A percentile compares a stretch with the other conserved stretches of the same genome.
Conservation (phyloP, 164 flowering plant species). For the Vitis vinifera region DNA sequence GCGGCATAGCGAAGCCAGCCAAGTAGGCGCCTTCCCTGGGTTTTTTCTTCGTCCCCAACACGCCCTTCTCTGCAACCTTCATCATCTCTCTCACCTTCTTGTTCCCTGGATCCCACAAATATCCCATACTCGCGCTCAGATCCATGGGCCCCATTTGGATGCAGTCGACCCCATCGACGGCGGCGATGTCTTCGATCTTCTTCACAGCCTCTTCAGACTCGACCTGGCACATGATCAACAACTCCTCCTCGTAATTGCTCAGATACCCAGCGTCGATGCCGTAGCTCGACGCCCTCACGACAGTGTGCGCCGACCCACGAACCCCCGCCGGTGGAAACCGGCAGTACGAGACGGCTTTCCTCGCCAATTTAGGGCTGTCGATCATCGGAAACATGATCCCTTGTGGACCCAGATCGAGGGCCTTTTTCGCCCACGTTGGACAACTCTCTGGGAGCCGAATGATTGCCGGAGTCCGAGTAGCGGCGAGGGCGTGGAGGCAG, state of each 20-base stretch:
- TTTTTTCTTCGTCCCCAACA: slow-evolving; percentile 25
- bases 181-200: slow-evolving; percentile 72
- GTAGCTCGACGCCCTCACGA: slow-evolving; percentile 75
- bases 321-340: slow-evolving; percentile 78
- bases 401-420: slow-evolving; percentile 88
- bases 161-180: slow-evolving; percentile 89
- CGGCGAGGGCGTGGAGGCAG: slow-evolving; percentile 73
- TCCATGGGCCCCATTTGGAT: slow-evolving; percentile 94
- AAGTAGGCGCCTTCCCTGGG: slow-evolving; percentile 44
- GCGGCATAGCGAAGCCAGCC: slow-evolving; percentile 76
- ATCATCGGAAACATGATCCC: slow-evolving; percentile 98
- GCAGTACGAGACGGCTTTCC: slow-evolving; percentile 75
- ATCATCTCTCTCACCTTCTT: slow-evolving; percentile 74
- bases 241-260: slow-evolving; percentile 58
- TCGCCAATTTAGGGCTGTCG: slow-evolving; percentile 53
- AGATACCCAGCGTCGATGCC: slow-evolving; percentile 80
- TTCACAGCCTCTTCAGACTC: slow-evolving; percentile 67
- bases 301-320: slow-evolving; percentile 86
- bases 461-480: slow-evolving; percentile 61
- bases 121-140: slow-evolving; percentile 85
- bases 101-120: slow-evolving; percentile 87
- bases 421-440: slow-evolving; percentile 85
- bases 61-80: slow-evolving; percentile 69
- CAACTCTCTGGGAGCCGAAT: slow-evolving; percentile 72
- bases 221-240: slow-evolving; percentile 89